Evolutionary conservation across 2,329 filamentous ascomycete species (phyloP).

Genomic region (Metarhizium robertsii): DNA sequence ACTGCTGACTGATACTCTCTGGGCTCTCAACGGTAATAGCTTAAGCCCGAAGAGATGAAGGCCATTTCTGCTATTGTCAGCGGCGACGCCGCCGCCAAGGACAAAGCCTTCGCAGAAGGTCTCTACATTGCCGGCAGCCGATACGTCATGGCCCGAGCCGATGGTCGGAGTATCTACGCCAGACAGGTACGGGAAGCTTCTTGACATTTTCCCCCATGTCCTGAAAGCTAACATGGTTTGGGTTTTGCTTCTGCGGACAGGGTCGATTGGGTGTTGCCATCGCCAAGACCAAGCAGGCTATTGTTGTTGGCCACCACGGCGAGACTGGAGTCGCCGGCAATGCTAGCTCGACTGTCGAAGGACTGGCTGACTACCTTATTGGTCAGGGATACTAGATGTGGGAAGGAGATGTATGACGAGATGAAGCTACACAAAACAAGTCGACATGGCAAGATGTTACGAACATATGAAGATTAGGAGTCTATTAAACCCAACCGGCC

Average conservation of each 20-base stretch:
- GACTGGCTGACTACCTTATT: conserved; percentile 80
- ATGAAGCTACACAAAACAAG: conserved; percentile 1
- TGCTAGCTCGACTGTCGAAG: conserved; percentile 69
- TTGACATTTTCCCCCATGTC: background rate
- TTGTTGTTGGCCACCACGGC: conserved; percentile 80
- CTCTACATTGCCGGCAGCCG: conserved; percentile 68
- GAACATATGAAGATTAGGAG: conserved; percentile 4
- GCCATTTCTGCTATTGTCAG: conserved; percentile 43
- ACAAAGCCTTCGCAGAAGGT: conserved; percentile 62
- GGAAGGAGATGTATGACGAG: conserved; percentile 5
- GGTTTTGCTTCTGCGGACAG: conserved; percentile 19
- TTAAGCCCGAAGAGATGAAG: conserved; percentile 48
- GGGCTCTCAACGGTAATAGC: conserved; percentile 13
- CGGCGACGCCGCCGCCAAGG: conserved; percentile 37
- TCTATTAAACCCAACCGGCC: conserved; percentile 6
- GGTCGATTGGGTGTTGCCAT: conserved; percentile 74
- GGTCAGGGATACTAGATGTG: conserved; percentile 56
- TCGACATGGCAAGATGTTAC: conserved; percentile 2
- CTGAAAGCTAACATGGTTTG: background rate
- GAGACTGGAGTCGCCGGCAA: conserved; percentile 65
- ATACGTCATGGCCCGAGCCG: conserved; percentile 67
- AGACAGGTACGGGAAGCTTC: conserved; percentile 57
- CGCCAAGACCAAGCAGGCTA: conserved; percentile 79
- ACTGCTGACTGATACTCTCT: background rate
- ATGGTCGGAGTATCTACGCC: conserved; percentile 72